Base-by-base conservation (phyloP, 768 basidiomycete genomes). In the Lactarius evosmus region DNA sequence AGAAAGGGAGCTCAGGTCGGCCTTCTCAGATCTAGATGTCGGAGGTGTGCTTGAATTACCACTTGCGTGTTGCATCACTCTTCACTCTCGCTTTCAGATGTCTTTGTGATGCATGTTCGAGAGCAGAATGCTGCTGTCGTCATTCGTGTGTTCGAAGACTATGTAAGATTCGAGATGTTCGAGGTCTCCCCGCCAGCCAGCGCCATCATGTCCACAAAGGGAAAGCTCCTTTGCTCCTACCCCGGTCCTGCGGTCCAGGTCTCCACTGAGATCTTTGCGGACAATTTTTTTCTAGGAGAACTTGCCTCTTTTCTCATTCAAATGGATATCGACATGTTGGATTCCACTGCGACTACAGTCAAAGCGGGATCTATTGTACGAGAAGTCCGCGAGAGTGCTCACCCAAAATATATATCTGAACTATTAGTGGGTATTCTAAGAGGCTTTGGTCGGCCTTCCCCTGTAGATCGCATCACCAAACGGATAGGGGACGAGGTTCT, bases 221-320 rank as follows among this genome's bases (percentile, higher is more conserved):
- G 81, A 34, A 82, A 80, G 41, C 41, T 41, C 19, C 19, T 41
- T 41, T 41, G 41, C 8, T 41, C 41, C 41, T 41, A 41, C n/a
- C 83, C 82, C 11, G 78, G 77, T 0, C 77, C 80, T 8, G 78
- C 80, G 1, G 72, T 80, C 41, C 57, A 74, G 36, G 29, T 83
- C 32, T 73, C 76, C 7, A 3, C 41, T 11, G 41, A 44, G 9
- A 22, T 44, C 41, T 44, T 44, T 44, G 22, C 22, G n/a, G 22
- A 44, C 9, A 3, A 44, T 11, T 44, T 9, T 44, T 22, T 44
- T 22, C 41, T 22, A 11, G n/a, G 8, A 9, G 41, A 44, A 9
- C 41, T 44, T 22, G n/a, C 41, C n/a, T 44, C 41, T 9, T 44
- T 44, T 44, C 41, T 44, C 41, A 22, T 44, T n/a, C n/a, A 44